These are phyloP conservation scores for Fraxinus latifolia DNA, from an alignment of 305 asterid genomes.

Conservation along the genomic window DNA sequence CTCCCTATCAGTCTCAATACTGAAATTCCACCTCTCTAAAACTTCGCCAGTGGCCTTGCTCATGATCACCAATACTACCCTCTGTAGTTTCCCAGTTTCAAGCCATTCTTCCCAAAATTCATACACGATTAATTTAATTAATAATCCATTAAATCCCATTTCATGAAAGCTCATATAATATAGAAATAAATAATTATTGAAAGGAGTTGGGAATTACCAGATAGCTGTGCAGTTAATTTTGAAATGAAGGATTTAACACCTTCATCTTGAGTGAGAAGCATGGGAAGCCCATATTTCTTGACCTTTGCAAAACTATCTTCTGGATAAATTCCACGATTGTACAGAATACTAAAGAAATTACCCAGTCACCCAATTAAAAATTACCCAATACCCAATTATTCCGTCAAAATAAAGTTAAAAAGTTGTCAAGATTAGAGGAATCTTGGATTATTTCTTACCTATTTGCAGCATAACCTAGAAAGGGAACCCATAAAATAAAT, in stretches of 20 bases:
- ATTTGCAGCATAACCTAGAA: slow-evolving; percentile 84
- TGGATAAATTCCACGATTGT: slow-evolving; percentile 85
- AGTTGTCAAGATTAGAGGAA: background rate
- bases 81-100: slow-evolving; percentile 81
- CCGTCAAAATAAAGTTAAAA: background rate
- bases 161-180: background rate
- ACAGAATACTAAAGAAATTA: slow-evolving; percentile 54
- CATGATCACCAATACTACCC: slow-evolving; percentile 88
- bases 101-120: slow-evolving; percentile 60
- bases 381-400: background rate
- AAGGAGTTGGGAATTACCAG: slow-evolving; percentile 44
- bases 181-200: background rate
- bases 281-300: slow-evolving; percentile 84
- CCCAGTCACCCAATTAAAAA: background rate
- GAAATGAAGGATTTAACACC: slow-evolving; percentile 84
- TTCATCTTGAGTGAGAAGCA: slow-evolving; percentile 91
- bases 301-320: slow-evolving; percentile 84
- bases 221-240: slow-evolving; percentile 73
- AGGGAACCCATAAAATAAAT: slow-evolving; percentile 5
- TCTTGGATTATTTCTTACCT: slow-evolving; percentile 36
- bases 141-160: background rate
- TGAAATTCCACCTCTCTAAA: slow-evolving; percentile 94
- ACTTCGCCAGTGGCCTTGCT: slow-evolving; percentile 78
- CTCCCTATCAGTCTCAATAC: slow-evolving; percentile 73
- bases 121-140: background rate